These are phyloP conservation scores for Elaeagnus macrophylla DNA, from an alignment of 306 rosid genomes.

Conservation along the genomic window DNA sequence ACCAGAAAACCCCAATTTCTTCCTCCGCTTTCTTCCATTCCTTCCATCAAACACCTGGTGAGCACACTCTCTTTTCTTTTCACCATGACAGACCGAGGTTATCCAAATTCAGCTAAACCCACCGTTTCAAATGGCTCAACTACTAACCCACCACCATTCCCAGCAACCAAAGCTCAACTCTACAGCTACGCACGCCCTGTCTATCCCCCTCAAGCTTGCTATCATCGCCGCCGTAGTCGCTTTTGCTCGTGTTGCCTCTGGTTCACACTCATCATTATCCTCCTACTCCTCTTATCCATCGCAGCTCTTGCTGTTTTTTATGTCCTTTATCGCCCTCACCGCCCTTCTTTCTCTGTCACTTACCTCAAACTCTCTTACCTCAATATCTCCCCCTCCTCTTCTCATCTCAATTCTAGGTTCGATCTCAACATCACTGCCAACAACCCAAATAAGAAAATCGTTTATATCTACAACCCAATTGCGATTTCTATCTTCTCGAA, in stretches of 20 bases:
- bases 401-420: conserved; percentile 31
- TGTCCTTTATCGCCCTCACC: conserved; percentile 57
- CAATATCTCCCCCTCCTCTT: conserved; percentile 23
- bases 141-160: conserved; percentile 21
- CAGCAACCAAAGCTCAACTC: conserved; percentile 55
- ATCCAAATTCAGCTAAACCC: conserved; percentile 47
- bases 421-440: conserved; percentile 35
- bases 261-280: conserved; percentile 36
- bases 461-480: conserved; percentile 27
- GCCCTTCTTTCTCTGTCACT: conserved; percentile 31
- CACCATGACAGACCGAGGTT: conserved; percentile 58
- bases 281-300: conserved; percentile 42
- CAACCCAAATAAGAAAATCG: conserved; percentile 48
- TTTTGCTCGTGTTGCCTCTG: conserved; percentile 57
- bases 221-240: conserved; percentile 37
- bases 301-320: conserved; percentile 39
- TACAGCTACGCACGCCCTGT: conserved; percentile 61
- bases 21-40: no score
- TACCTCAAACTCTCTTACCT: conserved; percentile 28
- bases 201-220: conserved; percentile 53
- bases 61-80: background rate
- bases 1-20: background rate
- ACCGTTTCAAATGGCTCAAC: conserved; percentile 15
- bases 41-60: no score
- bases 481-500: conserved; percentile 23